phyloP scores from a whole-genome alignment of 768 basidiomycete genomes.

The Panaeolus cyanescens region DNA sequence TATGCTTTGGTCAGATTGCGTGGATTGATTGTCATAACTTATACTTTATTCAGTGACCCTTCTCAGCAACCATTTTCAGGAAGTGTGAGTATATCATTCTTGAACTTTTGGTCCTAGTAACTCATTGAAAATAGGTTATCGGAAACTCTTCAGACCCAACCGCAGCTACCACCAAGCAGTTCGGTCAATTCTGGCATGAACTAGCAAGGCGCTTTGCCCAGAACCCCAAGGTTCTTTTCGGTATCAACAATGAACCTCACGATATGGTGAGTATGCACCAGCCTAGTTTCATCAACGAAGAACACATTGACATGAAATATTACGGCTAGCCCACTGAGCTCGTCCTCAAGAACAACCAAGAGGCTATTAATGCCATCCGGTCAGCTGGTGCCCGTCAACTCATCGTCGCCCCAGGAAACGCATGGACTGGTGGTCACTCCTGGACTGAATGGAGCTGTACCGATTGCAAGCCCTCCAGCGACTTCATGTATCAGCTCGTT shows the following conservation, averaged over 20 bases:
- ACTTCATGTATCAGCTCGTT: neutral
- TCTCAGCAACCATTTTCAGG: slow-evolving; percentile 44
- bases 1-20: slow-evolving; percentile 15
- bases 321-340: neutral
- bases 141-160: slow-evolving; percentile 44
- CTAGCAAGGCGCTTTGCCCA: slow-evolving; percentile 38
- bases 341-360: neutral
- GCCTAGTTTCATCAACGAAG: neutral
- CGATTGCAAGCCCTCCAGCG: neutral
- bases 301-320: neutral
- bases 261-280: slow-evolving; percentile 32
- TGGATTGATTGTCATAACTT: neutral
- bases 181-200: slow-evolving; percentile 43
- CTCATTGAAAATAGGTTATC: slow-evolving; percentile 35
- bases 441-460: neutral
- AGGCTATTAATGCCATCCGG: neutral
- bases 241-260: slow-evolving; percentile 50
- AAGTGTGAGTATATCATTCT: slow-evolving; percentile 31
- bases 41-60: slow-evolving; percentile 32
- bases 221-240: slow-evolving; percentile 47
- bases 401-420: neutral
- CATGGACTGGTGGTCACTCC: neutral
- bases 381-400: neutral
- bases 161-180: slow-evolving; percentile 46
- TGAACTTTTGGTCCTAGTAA: neutral